These are phyloP conservation scores for Zymoseptoria pseudotritici DNA, from an alignment of 2,329 filamentous ascomycete species.

Conservation along the genomic window DNA sequence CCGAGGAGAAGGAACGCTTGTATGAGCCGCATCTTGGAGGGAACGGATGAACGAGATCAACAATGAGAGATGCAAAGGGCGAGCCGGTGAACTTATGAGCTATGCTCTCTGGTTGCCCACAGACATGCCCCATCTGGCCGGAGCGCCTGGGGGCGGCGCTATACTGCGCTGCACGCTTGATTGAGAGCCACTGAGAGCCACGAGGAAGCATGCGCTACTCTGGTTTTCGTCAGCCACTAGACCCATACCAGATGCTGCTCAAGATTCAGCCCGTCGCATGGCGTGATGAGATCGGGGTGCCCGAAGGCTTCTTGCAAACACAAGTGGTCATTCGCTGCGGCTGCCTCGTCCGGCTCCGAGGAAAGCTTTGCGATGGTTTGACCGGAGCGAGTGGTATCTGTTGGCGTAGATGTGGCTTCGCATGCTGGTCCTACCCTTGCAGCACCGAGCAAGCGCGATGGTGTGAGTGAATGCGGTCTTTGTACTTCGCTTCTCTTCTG, in stretches of 20 bases:
- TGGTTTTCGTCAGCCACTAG: neutral
- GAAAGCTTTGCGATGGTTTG: neutral
- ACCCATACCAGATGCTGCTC: neutral
- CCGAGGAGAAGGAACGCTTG: too few relatives aligned
- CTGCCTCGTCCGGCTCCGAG: neutral
- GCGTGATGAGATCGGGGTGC: neutral
- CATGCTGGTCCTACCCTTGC: neutral
- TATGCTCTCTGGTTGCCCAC: neutral
- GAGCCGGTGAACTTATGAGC: neutral
- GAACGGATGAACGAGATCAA: neutral
- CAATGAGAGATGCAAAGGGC: neutral
- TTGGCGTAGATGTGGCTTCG: neutral
- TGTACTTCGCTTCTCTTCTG: too few relatives aligned
- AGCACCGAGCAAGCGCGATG: too few relatives aligned
- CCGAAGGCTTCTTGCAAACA: neutral
- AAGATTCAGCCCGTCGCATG: neutral
- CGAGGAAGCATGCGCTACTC: neutral
- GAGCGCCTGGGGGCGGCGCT: too few relatives aligned
- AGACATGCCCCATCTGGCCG: too few relatives aligned
- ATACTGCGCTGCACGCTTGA: neutral
- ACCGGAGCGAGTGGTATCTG: neutral
- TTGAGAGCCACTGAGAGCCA: neutral
- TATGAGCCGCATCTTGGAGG: too few relatives aligned
- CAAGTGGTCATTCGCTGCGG: neutral
- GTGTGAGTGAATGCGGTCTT: too few relatives aligned